Conservation (phyloP, 192 early-diverging fungal genomes). For the Coemansia sp. region DNA sequence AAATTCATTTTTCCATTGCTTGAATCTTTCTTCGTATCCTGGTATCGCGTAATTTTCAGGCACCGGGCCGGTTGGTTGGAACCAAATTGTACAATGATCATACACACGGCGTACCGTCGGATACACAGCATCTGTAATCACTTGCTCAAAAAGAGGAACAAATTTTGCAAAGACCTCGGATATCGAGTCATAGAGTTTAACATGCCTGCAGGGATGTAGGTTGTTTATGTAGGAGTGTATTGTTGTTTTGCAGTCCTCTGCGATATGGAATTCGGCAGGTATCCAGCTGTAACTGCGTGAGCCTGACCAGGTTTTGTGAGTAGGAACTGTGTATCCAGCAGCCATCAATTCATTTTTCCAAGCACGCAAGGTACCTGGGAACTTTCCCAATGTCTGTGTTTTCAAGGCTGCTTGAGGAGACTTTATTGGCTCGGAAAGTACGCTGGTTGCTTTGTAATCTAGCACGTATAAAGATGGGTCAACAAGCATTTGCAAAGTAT, state of each 20-base stretch:
- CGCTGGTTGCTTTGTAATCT: background rate
- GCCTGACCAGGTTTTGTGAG: background rate
- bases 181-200: constrained; percentile 46
- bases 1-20: background rate
- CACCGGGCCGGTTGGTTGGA: background rate
- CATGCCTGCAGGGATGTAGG: constrained; percentile 46
- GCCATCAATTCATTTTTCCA: background rate
- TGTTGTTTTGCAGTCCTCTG: constrained; percentile 24
- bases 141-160: constrained; percentile 57
- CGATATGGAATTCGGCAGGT: constrained; percentile 53
- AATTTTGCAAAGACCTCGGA: constrained; percentile 34
- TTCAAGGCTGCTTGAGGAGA: background rate
- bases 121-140: constrained; percentile 10
- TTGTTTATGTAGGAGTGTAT: constrained; percentile 67
- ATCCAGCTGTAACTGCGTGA: constrained; percentile 56
- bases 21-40: constrained; percentile 5
- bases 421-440: constrained; percentile 1
- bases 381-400: background rate
- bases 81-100: background rate
- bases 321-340: background rate
- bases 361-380: background rate
- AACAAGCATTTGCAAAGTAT: constrained; percentile 52
- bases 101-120: background rate
- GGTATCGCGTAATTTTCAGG: background rate
- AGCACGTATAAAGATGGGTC: constrained; percentile 52